A percentile compares a stretch with the other conserved stretches of the same genome.
Evolutionary conservation across 805 yeast species (phyloP).

Genomic region (Komagataella ulmi): DNA sequence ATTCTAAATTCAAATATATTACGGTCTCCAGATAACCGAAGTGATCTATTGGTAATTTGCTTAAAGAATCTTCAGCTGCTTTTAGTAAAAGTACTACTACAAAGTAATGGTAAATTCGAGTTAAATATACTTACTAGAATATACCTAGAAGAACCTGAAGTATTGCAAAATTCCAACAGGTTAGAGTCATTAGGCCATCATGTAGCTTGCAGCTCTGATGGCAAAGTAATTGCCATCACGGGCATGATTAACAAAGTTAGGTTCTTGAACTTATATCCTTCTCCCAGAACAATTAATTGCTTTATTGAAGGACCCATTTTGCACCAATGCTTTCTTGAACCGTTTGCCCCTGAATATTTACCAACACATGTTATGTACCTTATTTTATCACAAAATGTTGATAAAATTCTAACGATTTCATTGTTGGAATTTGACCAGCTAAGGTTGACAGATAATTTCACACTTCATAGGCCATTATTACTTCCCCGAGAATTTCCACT

Average conservation of each 20-base stretch:
- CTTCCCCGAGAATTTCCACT: background rate
- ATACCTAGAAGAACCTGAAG: background rate
- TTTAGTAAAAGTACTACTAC: background rate
- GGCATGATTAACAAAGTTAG: background rate
- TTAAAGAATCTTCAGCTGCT: background rate
- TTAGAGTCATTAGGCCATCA: background rate
- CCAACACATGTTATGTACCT: background rate
- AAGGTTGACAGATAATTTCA: background rate
- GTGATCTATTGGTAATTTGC: background rate
- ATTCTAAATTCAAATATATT: background rate
- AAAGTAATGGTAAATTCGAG: background rate
- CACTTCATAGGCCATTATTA: background rate
- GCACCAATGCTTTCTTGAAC: background rate
- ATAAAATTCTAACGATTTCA: background rate
- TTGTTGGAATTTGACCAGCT: background rate
- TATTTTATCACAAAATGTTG: background rate
- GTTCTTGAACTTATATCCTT: background rate
- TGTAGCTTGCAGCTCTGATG: background rate
- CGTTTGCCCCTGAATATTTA: background rate
- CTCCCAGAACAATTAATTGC: background rate
- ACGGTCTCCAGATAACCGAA: background rate
- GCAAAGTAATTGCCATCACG: background rate
- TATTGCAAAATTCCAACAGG: background rate
- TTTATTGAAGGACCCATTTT: background rate
- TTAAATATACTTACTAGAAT: background rate